These are phyloP conservation scores for Patellifolia procumbens DNA, from an alignment of 179 eudicot species.

Conservation along the genomic window DNA sequence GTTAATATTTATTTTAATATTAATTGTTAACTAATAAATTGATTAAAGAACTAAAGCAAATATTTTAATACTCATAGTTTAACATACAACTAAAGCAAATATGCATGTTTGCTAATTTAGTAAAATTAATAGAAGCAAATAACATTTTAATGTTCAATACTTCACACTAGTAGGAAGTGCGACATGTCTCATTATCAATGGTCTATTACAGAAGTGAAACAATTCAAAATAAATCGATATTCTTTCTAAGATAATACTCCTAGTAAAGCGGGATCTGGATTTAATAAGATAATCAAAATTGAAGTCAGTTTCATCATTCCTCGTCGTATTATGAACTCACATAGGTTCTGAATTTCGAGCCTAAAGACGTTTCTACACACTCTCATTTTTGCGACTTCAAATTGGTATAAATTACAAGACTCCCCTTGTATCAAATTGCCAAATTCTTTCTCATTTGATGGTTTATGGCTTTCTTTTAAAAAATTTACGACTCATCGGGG, in stretches of 20 bases:
- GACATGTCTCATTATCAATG: not conserved
- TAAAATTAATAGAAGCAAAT: not conserved
- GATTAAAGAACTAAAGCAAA: no score
- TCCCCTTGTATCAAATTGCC: no score
- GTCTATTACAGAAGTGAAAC: not conserved
- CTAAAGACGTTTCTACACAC: not conserved
- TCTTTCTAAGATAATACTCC: not conserved
- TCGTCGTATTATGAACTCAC: not conserved
- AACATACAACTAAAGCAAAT: not conserved
- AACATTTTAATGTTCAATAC: no score
- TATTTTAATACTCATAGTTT: not conserved
- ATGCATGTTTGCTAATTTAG: not conserved
- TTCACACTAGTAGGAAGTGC: not conserved
- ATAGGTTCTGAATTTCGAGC: not conserved
- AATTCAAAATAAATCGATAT: not conserved
- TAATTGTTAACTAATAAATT: not conserved
- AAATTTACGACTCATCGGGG: no score
- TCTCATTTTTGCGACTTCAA: no score
- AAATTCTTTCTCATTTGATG: no score
- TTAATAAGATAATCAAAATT: not conserved
- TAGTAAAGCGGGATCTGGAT: not conserved
- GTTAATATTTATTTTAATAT: not conserved
- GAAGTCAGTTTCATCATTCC: not conserved
- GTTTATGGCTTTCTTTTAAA: no score
- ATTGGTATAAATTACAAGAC: no score